Evolutionary conservation across 305 asterid genomes (phyloP).

Genomic region (Andrographis paniculata): DNA sequence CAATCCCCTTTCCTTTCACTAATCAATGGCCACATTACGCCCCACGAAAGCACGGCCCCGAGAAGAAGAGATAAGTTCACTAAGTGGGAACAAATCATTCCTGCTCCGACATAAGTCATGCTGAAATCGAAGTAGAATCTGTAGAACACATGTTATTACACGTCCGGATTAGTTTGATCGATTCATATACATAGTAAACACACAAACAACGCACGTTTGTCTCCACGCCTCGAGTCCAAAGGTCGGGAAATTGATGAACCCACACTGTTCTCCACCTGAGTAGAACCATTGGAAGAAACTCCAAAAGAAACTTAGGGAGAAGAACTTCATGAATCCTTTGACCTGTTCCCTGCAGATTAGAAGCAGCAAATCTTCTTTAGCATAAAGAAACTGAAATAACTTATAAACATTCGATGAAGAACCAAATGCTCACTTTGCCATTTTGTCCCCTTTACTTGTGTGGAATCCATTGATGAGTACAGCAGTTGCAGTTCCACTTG

Average conservation of each 20-base stretch:
- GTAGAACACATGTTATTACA: no score
- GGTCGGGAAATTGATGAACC: conserved; percentile 44
- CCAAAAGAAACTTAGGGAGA: conserved; percentile 47
- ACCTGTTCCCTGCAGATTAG: conserved; percentile 39
- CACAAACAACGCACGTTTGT: conserved; percentile 35
- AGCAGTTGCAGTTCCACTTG: conserved; percentile 54
- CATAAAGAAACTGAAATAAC: not conserved
- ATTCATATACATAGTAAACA: no score
- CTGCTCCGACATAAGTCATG: conserved; percentile 81
- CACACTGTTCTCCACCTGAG: conserved; percentile 42
- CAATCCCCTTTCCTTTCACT: conserved; percentile 51
- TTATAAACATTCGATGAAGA: not conserved
- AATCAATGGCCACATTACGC: conserved; percentile 82
- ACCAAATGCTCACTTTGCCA: conserved; percentile 29
- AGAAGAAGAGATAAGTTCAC: conserved; percentile 69
- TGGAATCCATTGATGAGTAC: conserved; percentile 46
- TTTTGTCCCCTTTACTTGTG: conserved; percentile 33
- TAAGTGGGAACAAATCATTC: conserved; percentile 85
- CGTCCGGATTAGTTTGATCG: no score
- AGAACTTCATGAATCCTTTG: conserved; percentile 40
- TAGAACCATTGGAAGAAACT: conserved; percentile 62
- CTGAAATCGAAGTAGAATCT: conserved; percentile 87
- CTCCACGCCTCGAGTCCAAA: conserved; percentile 49
- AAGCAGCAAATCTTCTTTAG: not conserved
- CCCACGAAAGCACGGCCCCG: conserved; percentile 87